Percentiles rank a stretch among this genome's conserved stretches.
Conservation (phyloP, 2,329 filamentous ascomycete genomes). For the Neonectria ditissima region DNA sequence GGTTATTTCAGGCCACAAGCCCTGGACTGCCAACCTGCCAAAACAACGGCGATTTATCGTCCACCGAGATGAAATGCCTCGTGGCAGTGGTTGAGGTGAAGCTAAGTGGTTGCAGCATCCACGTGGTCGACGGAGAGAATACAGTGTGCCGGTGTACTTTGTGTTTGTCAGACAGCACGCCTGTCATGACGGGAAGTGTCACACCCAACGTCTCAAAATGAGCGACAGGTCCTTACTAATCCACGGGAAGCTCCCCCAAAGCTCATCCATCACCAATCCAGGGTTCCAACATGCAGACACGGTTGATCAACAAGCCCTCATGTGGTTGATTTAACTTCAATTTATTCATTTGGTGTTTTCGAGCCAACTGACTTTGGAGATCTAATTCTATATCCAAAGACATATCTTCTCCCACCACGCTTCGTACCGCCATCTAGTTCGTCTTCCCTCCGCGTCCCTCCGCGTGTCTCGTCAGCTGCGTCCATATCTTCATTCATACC, state of each 20-base stretch:
- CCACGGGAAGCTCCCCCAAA: neutral
- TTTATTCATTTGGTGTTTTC: conserved; percentile 41
- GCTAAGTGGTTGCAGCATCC: conserved; percentile 10
- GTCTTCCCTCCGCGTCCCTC: conserved; percentile 35
- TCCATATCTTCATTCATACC: conserved; percentile 47
- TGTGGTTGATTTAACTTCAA: conserved; percentile 30
- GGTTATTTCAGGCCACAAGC: neutral
- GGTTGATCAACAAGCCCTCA: neutral
- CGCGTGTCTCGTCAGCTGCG: conserved; percentile 42
- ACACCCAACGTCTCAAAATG: neutral
- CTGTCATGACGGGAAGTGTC: too few relatives aligned
- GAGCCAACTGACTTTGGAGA: conserved; percentile 33
- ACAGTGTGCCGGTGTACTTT: neutral
- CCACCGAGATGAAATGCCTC: neutral
- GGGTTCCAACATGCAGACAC: neutral
- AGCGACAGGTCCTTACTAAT: too few relatives aligned
- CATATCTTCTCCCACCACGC: conserved; percentile 35
- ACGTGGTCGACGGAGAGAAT: neutral
- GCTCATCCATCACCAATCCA: neutral
- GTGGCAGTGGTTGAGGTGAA: neutral
- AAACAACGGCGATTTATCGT: neutral
- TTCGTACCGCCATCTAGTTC: conserved; percentile 33
- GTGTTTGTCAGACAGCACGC: too few relatives aligned
- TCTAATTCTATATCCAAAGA: conserved; percentile 45
- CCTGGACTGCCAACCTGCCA: neutral